These are phyloP conservation scores for Naumovozyma dairenensis DNA, from an alignment of 805 yeast genomes.

Conservation along the genomic window DNA sequence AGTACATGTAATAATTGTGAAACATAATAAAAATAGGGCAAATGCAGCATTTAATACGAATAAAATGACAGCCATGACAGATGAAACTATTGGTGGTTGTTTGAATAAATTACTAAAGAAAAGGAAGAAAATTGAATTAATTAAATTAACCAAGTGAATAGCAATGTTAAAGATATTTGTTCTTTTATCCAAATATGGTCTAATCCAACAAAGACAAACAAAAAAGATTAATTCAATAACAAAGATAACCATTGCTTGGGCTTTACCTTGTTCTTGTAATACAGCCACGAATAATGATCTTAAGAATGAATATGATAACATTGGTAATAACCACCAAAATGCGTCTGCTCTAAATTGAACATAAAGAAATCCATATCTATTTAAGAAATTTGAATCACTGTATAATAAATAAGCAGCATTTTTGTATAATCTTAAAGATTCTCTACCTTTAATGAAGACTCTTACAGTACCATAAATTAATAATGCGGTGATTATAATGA, in stretches of 20 bases:
- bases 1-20: conserved; percentile 81
- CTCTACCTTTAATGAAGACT: conserved; percentile 65
- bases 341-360: conserved; percentile 83
- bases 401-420: conserved; percentile 88
- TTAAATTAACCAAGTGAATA: conserved; percentile 65
- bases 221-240: conserved; percentile 66
- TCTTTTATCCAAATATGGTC: conserved; percentile 92
- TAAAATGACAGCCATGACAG: conserved; percentile 84
- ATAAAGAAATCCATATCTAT: conserved; percentile 85
- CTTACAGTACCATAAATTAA: conserved; percentile 63
- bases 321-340: conserved; percentile 69
- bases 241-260: conserved; percentile 70
- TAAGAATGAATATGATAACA: conserved; percentile 54
- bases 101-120: conserved; percentile 79
- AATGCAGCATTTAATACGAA: conserved; percentile 84
- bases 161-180: conserved; percentile 90
- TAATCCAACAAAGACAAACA: conserved; percentile 50
- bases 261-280: conserved; percentile 70
- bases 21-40: conserved; percentile 69
- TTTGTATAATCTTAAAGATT: conserved; percentile 61
- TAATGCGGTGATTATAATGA: conserved; percentile 47
- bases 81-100: conserved; percentile 80
- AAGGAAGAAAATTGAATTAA: conserved; percentile 79
- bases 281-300: conserved; percentile 82
- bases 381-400: conserved; percentile 72